A percentile compares a stretch with the other conserved stretches of the same genome.
phyloP scores from a whole-genome alignment of 2,329 filamentous ascomycete species.

The Fusarium beomiforme region DNA sequence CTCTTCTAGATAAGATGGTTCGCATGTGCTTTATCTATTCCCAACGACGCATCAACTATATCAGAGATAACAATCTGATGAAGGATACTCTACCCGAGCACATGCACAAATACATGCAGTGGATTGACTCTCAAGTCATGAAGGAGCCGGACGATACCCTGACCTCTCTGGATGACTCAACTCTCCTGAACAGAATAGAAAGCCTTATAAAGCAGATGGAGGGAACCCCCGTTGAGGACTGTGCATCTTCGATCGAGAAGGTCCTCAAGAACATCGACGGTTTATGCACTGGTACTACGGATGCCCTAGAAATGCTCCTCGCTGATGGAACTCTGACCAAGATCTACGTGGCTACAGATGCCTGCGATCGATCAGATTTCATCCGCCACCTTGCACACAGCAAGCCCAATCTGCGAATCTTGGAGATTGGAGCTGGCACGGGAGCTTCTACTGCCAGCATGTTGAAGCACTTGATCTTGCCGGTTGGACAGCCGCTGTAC shows the following conservation, averaged over 20 bases:
- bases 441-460: slow-evolving; percentile 49
- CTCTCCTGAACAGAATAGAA: neutral
- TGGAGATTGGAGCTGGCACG: slow-evolving; percentile 56
- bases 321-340: slow-evolving; percentile 44
- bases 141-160: neutral
- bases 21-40: slow-evolving; percentile 43
- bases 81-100: slow-evolving; percentile 35
- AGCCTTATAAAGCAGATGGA: slow-evolving; percentile 1
- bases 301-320: slow-evolving; percentile 46
- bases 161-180: neutral
- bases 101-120: slow-evolving; percentile 42
- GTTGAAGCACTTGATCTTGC: slow-evolving; percentile 37
- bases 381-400: slow-evolving; percentile 39
- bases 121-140: slow-evolving; percentile 32
- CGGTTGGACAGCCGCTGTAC: slow-evolving; percentile 32
- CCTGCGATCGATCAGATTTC: slow-evolving; percentile 33
- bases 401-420: slow-evolving; percentile 46
- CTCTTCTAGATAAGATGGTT: slow-evolving; percentile 44
- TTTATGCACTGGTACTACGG: slow-evolving; percentile 39
- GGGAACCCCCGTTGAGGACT: slow-evolving; percentile 1
- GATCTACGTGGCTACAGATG: slow-evolving; percentile 38
- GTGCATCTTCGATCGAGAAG: slow-evolving; percentile 17
- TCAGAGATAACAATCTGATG: neutral
- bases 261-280: slow-evolving; percentile 10
- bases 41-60: neutral